Evolutionary conservation across 2,329 filamentous ascomycete species (phyloP).

Genomic region (Colletotrichum phormii): DNA sequence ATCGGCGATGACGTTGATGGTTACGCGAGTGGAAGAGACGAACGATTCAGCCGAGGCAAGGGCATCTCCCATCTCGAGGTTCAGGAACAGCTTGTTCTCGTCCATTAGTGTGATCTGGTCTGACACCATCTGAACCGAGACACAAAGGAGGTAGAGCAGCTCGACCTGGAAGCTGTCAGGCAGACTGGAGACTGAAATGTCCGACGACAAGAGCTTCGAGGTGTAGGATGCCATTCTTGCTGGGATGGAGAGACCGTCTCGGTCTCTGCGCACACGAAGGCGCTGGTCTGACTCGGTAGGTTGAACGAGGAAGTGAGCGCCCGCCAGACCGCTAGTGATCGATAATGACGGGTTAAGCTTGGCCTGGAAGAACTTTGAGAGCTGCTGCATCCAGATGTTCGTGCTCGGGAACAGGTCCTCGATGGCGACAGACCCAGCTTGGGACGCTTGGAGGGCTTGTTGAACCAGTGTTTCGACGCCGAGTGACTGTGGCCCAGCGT

Average conservation of each 20-base stretch:
- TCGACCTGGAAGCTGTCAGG: slow-evolving; percentile 59
- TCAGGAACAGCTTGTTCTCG: slow-evolving; percentile 59
- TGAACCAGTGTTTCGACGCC: slow-evolving; percentile 65
- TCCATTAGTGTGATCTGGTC: slow-evolving; percentile 64
- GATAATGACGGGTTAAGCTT: slow-evolving; percentile 73
- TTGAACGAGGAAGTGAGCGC: slow-evolving; percentile 74
- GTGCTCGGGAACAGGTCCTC: slow-evolving; percentile 72
- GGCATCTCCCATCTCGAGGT: slow-evolving; percentile 49
- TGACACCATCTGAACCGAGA: slow-evolving; percentile 63
- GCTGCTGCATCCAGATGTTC: slow-evolving; percentile 72
- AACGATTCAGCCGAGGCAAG: slow-evolving; percentile 56
- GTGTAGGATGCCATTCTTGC: slow-evolving; percentile 82
- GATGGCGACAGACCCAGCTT: slow-evolving; percentile 45
- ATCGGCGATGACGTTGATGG: slow-evolving; percentile 49
- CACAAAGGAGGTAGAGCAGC: slow-evolving; percentile 61
- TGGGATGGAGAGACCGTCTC: slow-evolving; percentile 76
- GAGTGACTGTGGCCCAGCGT: slow-evolving; percentile 60
- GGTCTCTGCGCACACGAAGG: slow-evolving; percentile 65
- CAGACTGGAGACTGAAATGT: slow-evolving; percentile 52
- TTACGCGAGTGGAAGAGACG: slow-evolving; percentile 52
- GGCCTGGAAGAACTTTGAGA: slow-evolving; percentile 65
- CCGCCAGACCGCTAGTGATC: slow-evolving; percentile 78
- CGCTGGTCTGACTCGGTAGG: slow-evolving; percentile 39
- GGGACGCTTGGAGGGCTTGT: slow-evolving; percentile 56
- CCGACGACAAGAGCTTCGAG: slow-evolving; percentile 63